phyloP scores from a whole-genome alignment of 2,329 filamentous ascomycete genomes.

The Sporothrix brasiliensis region DNA sequence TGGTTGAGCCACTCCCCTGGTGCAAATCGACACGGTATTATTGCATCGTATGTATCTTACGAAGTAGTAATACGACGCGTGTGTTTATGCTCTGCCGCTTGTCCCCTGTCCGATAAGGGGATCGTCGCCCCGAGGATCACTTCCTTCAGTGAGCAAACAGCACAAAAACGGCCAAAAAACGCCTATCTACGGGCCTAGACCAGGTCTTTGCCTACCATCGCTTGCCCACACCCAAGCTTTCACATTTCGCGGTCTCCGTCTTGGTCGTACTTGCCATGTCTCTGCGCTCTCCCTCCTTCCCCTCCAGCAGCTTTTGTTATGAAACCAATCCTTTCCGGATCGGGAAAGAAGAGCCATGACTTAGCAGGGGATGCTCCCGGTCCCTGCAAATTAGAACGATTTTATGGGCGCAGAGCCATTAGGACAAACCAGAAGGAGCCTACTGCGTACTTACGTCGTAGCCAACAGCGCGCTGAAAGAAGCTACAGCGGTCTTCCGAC shows the following conservation, averaged over 20 bases:
- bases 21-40: background rate
- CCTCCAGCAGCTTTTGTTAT: background rate
- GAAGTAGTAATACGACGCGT: background rate
- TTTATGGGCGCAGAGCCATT: slow-evolving; percentile 16
- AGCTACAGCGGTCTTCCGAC: too few relatives aligned
- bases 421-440: background rate
- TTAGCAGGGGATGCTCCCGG: background rate
- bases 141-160: background rate
- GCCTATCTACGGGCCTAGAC: background rate
- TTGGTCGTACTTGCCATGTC: background rate
- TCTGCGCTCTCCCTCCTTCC: background rate
- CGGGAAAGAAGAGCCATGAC: slow-evolving; percentile 1
- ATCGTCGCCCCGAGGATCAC: background rate
- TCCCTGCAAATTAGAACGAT: slow-evolving; percentile 18
- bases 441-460: too few relatives aligned
- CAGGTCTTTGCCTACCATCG: slow-evolving; percentile 10
- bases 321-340: slow-evolving; percentile 26
- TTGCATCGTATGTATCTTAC: too few relatives aligned
- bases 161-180: background rate
- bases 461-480: too few relatives aligned
- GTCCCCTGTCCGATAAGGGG: background rate
- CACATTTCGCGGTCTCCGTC: slow-evolving; percentile 4
- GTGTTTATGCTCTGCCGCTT: slow-evolving; percentile 18
- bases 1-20: background rate
- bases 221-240: slow-evolving; percentile 1